These are phyloP conservation scores for Cordyceps sp. DNA, from an alignment of 2,329 filamentous ascomycete species.

Conservation along the genomic window DNA sequence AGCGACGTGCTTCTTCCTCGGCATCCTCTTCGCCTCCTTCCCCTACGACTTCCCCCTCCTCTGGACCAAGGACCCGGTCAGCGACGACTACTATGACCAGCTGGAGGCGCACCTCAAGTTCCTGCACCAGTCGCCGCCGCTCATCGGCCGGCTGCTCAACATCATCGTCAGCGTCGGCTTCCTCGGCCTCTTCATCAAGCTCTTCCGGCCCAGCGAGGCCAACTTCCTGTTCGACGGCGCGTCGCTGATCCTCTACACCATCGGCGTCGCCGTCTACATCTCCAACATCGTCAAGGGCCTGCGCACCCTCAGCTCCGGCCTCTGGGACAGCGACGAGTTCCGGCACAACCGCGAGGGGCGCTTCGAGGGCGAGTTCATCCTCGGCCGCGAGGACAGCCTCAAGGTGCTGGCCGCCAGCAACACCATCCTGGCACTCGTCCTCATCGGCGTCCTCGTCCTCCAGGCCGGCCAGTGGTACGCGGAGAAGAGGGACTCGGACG, in stretches of 20 bases:
- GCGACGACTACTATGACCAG: slow-evolving; percentile 58
- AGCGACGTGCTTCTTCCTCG: slow-evolving; percentile 95
- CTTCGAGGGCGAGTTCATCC: slow-evolving; percentile 43
- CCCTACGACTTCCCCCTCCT: slow-evolving; percentile 90
- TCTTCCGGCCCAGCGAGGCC: slow-evolving; percentile 83
- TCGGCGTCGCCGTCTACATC: slow-evolving; percentile 83
- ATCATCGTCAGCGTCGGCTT: slow-evolving; percentile 82
- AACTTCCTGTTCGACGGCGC: slow-evolving; percentile 92
- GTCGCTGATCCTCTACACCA: slow-evolving; percentile 65
- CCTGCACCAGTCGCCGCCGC: slow-evolving; percentile 76
- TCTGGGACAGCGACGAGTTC: slow-evolving; percentile 33
- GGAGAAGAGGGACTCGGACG: slow-evolving; percentile 78
- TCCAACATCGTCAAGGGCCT: slow-evolving; percentile 95
- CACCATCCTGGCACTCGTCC: slow-evolving; percentile 82
- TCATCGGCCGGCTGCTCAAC: slow-evolving; percentile 86
- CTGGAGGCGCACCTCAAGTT: slow-evolving; percentile 84
- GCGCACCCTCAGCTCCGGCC: slow-evolving; percentile 59
- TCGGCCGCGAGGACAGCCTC: slow-evolving; percentile 76
- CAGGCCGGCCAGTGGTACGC: slow-evolving; percentile 99
- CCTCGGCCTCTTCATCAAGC: slow-evolving; percentile 78
- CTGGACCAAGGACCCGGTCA: slow-evolving; percentile 52
- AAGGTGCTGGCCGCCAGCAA: slow-evolving; percentile 88
- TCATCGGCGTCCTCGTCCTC: slow-evolving; percentile 80
- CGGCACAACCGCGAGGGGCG: slow-evolving; percentile 20
- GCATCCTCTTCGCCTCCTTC: slow-evolving; percentile 90